Evolutionary conservation across 306 rosid genomes (phyloP), one percentile per base, ranked within the genome.

Genomic region (Sicyos baderoa): DNA sequence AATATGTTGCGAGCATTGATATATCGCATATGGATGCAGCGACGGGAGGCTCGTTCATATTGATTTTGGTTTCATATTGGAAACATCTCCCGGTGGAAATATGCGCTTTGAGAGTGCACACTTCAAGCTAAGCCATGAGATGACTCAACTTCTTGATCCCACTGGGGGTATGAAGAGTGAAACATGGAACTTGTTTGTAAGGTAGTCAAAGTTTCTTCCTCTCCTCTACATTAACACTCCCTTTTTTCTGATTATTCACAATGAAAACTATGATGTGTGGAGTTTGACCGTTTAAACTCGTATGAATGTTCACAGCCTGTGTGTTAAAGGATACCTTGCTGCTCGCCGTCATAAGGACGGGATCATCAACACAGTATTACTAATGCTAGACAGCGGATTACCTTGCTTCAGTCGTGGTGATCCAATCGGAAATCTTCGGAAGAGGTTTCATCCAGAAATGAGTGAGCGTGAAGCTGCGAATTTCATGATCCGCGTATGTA

Each of bases 371-470:
- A 89, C 94, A 0, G 96, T 93, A 67, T 69, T 77, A n/a, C 65
- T 93, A 72, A 88, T 93, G 99, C 91, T 88, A 8, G 99, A 93
- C 52, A 93, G 99, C 3, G 99, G 99, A 48, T 72, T 93, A 54
- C 99, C 99, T 42, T 93, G 99, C 89, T 93, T 93, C 85, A 90
- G 99, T 81, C 74, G 97, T 76, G 97, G 99, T 1, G 99, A 93
- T 48, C 97, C 99, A 0, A 93, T 93, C 9, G 99, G 96, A 54
- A 93, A 93, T 83, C 99, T 93, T 71, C 82, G 97, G 16, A 88
- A 90, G 88, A 85, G 99, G 84, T 93, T 90, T 75, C 97, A 91
- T 86, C 97, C 97, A 1, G 97, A 91, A 81, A 88, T 91, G 97
- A 91, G 81, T 29, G 97, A 91, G 72, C 96, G 94, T 1, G 99